These are phyloP conservation scores for Podospora bellae-mahoneyi DNA, from an alignment of 495 filamentous ascomycete genomes.

Conservation along the genomic window DNA sequence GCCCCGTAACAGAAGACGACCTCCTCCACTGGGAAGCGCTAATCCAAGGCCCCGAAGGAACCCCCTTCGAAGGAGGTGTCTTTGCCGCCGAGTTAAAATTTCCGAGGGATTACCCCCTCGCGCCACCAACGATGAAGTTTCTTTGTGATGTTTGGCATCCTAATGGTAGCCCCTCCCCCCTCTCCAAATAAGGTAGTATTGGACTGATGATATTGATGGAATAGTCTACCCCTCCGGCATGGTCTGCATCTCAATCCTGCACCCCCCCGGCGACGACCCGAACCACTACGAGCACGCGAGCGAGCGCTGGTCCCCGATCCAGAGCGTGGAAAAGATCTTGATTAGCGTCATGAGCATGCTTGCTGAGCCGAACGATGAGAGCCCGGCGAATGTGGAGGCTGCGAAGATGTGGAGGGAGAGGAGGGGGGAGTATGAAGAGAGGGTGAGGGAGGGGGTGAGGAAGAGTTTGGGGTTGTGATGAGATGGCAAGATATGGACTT, in stretches of 20 bases:
- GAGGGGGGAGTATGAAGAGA: constrained; percentile 78
- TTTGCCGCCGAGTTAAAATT: constrained; percentile 94
- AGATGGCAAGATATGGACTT: background rate
- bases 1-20: constrained; percentile 90
- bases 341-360: constrained; percentile 99
- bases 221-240: constrained; percentile 86
- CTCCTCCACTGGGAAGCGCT: constrained; percentile 95
- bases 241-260: constrained; percentile 97
- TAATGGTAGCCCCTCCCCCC: constrained; percentile 61
- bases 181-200: background rate
- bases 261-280: constrained; percentile 96
- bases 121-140: constrained; percentile 93
- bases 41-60: constrained; percentile 92
- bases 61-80: constrained; percentile 90
- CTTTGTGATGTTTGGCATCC: constrained; percentile 91
- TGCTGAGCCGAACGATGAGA: constrained; percentile 97
- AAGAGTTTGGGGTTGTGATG: constrained; percentile 51
- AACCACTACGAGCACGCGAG: constrained; percentile 97
- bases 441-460: constrained; percentile 71
- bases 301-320: constrained; percentile 94
- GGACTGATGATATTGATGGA: background rate
- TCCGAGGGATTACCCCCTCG: constrained; percentile 91
- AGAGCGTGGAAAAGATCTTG: constrained; percentile 96
- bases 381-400: constrained; percentile 95
- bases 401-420: constrained; percentile 97